Evolutionary conservation across 371 early-diverging fungal species (phyloP).

Genomic region (Conidiobolus incongruus): DNA sequence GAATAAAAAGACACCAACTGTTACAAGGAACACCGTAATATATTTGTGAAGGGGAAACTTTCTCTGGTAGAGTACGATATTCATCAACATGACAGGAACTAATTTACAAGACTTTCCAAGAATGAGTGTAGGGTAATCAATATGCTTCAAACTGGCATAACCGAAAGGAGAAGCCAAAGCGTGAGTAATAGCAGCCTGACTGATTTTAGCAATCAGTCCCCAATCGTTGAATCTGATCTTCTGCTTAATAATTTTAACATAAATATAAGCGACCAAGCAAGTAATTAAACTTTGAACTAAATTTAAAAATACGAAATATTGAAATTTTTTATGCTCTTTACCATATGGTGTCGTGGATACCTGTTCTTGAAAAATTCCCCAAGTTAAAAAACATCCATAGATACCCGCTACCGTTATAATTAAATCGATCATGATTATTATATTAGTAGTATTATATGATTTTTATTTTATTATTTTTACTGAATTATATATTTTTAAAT

Average conservation of each 20-base stretch:
- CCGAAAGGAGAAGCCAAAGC: constrained; percentile 81
- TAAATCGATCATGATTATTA: constrained; percentile 1
- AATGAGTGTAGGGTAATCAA: constrained; percentile 94
- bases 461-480: too few species aligned
- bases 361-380: constrained; percentile 85
- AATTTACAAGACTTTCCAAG: constrained; percentile 95
- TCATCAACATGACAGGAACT: constrained; percentile 90
- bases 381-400: constrained; percentile 83
- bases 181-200: constrained; percentile 49
- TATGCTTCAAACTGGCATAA: constrained; percentile 77
- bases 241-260: constrained; percentile 26
- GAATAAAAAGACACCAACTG: constrained; percentile 77
- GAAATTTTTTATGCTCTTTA: constrained; percentile 39
- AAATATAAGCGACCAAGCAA: constrained; percentile 45
- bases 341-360: constrained; percentile 71
- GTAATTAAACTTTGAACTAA: constrained; percentile 59
- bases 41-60: constrained; percentile 71
- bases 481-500: too few species aligned
- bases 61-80: constrained; percentile 68
- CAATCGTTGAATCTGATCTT: constrained; percentile 13
- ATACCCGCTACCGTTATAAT: constrained; percentile 65
- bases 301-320: constrained; percentile 74
- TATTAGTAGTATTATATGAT: too few species aligned
- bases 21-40: constrained; percentile 59
- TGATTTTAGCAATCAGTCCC: constrained; percentile 25